A percentile compares a stretch with the other conserved stretches of the same genome.
Conservation (phyloP, 495 filamentous ascomycete genomes). For the Neurospora discreta region DNA sequence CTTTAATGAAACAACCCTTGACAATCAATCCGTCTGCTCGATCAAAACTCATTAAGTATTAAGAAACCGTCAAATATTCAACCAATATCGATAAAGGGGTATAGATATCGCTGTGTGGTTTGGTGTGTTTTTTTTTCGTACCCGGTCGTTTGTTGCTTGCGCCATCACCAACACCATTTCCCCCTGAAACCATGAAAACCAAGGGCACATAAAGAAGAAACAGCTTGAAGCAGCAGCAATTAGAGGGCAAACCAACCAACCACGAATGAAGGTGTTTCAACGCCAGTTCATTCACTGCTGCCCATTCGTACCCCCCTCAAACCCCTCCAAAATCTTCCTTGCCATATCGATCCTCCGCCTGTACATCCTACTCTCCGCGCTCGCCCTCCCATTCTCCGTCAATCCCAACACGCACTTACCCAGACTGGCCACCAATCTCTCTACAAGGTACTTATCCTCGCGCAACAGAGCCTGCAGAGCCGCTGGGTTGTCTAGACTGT, state of each 20-base stretch:
- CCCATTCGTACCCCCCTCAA: conserved; percentile 11
- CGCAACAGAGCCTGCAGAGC: conserved; percentile 44
- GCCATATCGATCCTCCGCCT: conserved; percentile 64
- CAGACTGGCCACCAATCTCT: conserved; percentile 62
- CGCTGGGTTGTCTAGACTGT: conserved; percentile 11
- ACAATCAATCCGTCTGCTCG: not conserved
- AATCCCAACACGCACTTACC: conserved; percentile 59
- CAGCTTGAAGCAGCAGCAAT: too few relatives aligned
- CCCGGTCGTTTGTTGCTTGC: not conserved
- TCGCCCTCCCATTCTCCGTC: conserved; percentile 47
- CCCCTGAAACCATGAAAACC: not conserved
- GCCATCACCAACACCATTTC: not conserved
- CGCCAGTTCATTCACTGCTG: not conserved
- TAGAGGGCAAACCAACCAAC: too few relatives aligned
- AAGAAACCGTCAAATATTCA: not conserved
- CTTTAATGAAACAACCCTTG: not conserved
- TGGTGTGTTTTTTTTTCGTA: not conserved
- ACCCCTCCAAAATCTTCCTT: conserved; percentile 56
- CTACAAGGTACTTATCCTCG: conserved; percentile 66
- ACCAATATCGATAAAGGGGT: not conserved
- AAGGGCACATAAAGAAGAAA: not conserved
- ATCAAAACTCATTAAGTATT: not conserved
- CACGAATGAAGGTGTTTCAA: not conserved
- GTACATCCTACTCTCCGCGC: conserved; percentile 50
- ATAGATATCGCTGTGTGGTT: not conserved